Conservation (phyloP, 768 basidiomycete genomes). For the Chalciporus chontae region DNA sequence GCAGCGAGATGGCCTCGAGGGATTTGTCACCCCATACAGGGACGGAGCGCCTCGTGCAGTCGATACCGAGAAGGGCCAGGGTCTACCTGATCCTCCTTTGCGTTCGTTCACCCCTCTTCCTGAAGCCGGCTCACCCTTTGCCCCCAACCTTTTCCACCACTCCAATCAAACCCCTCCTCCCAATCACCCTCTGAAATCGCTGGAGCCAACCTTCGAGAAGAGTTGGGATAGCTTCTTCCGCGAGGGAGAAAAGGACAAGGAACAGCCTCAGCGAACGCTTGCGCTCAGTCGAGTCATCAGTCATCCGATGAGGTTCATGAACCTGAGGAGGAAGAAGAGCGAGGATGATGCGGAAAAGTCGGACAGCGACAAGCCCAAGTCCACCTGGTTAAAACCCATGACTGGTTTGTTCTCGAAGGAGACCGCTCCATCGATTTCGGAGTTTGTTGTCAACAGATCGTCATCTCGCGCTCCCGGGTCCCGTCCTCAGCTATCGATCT, state of each 20-base stretch:
- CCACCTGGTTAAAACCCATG: conserved; percentile 38
- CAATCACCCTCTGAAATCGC: conserved; percentile 23
- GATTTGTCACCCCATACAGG: conserved; percentile 31
- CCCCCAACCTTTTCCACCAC: conserved; percentile 35
- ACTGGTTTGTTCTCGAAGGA: conserved; percentile 26
- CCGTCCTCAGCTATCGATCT: conserved; percentile 41
- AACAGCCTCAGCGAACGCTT: conserved; percentile 20
- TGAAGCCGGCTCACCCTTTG: conserved; percentile 29
- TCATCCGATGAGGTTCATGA: conserved; percentile 40
- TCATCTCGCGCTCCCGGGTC: conserved; percentile 8
- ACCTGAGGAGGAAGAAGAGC: conserved; percentile 40
- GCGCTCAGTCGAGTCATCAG: conserved; percentile 24
- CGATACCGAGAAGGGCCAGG: conserved; percentile 25
- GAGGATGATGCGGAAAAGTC: conserved; percentile 25
- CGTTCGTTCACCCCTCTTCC: conserved; percentile 52
- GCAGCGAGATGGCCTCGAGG: conserved; percentile 48
- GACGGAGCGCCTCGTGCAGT: conserved; percentile 15
- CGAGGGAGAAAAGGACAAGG: conserved; percentile 15
- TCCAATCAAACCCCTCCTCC: conserved; percentile 33
- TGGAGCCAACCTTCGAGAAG: conserved; percentile 34
- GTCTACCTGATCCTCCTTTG: conserved; percentile 26
- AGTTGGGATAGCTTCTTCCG: conserved; percentile 47
- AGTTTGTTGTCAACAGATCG: conserved; percentile 21
- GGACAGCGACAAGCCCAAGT: conserved; percentile 22
- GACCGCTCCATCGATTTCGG: conserved; percentile 5